Conservation (phyloP, 108 stramenopile genomes). For the Seminavis robusta region DNA sequence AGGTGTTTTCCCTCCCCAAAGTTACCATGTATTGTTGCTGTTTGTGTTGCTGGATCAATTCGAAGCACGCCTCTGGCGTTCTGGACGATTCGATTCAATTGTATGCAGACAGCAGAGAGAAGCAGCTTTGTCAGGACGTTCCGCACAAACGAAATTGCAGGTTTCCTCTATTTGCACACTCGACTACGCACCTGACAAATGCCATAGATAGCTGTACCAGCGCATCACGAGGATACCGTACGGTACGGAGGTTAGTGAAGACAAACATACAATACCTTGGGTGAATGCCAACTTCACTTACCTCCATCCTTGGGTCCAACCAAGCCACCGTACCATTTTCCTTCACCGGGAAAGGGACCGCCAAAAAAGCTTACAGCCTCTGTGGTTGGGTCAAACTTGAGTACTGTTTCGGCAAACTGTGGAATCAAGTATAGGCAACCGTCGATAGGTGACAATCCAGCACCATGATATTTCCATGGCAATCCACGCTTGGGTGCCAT, state of each 20-base stretch:
- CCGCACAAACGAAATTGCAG: too few relatives aligned
- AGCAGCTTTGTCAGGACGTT: too few relatives aligned
- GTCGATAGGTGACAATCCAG: slow-evolving; percentile 59
- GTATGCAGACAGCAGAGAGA: too few relatives aligned
- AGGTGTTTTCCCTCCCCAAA: slow-evolving; percentile 61
- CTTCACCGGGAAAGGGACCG: slow-evolving; percentile 50
- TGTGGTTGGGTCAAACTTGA: slow-evolving; percentile 70
- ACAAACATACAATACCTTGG: too few relatives aligned
- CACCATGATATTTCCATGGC: slow-evolving; percentile 88
- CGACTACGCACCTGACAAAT: too few relatives aligned
- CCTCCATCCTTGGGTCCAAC: slow-evolving; percentile 64
- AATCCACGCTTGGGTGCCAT: too few relatives aligned
- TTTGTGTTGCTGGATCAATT: slow-evolving; percentile 56
- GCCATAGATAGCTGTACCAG: too few relatives aligned
- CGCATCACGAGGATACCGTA: too few relatives aligned
- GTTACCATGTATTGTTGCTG: slow-evolving; percentile 62
- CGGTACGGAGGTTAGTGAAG: too few relatives aligned
- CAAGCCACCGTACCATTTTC: slow-evolving; percentile 93
- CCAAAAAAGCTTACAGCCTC: slow-evolving; percentile 58
- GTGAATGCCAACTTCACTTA: too few relatives aligned
- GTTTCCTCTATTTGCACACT: too few relatives aligned
- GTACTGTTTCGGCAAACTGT: slow-evolving; percentile 57
- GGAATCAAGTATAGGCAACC: slow-evolving; percentile 86
- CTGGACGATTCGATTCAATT: slow-evolving; percentile 83
- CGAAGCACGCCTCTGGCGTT: slow-evolving; percentile 34